phyloP scores from a whole-genome alignment of 1,284 basidiomycete genomes.

The Leccinum pachyderme region DNA sequence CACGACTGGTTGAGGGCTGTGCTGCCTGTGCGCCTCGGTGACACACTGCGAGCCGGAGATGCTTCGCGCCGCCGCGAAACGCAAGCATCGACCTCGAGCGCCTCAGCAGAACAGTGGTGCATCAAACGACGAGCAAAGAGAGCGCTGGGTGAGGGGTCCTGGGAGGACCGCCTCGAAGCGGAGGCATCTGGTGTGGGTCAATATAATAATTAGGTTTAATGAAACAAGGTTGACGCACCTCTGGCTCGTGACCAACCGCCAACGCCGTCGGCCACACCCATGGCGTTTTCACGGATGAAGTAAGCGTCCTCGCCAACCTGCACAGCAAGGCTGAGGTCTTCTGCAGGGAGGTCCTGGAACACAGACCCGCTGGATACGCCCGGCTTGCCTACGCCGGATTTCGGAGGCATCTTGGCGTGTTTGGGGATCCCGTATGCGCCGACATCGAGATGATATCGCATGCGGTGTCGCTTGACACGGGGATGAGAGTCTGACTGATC shows the following conservation, averaged over 20 bases:
- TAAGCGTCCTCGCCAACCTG: constrained; percentile 88
- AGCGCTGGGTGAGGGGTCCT: constrained; percentile 61
- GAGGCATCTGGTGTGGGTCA: constrained; percentile 18
- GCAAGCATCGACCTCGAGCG: constrained; percentile 39
- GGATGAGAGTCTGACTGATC: constrained; percentile 30
- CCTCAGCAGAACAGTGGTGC: constrained; percentile 68
- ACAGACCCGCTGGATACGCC: constrained; percentile 16
- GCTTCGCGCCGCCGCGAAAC: constrained; percentile 16
- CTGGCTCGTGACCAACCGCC: constrained; percentile 75
- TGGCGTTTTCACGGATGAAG: constrained; percentile 77
- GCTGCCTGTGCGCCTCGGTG: constrained; percentile 24
- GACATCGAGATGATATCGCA: constrained; percentile 62
- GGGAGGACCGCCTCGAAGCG: constrained; percentile 19
- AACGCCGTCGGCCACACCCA: constrained; percentile 88
- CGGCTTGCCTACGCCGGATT: constrained; percentile 25
- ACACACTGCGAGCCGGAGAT: constrained; percentile 31
- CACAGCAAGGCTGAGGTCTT: constrained; percentile 50
- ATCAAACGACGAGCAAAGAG: constrained; percentile 84
- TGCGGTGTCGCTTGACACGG: constrained; percentile 39
- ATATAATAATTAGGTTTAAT: constrained; percentile 16
- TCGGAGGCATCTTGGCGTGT: constrained; percentile 33
- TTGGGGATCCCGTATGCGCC: constrained; percentile 73
- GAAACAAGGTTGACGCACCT: constrained; percentile 18
- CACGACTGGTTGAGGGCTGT: constrained; percentile 28
- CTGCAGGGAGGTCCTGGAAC: constrained; percentile 25